Evolutionary conservation across 768 basidiomycete genomes (phyloP).

Genomic region (Termitomyces sp.): DNA sequence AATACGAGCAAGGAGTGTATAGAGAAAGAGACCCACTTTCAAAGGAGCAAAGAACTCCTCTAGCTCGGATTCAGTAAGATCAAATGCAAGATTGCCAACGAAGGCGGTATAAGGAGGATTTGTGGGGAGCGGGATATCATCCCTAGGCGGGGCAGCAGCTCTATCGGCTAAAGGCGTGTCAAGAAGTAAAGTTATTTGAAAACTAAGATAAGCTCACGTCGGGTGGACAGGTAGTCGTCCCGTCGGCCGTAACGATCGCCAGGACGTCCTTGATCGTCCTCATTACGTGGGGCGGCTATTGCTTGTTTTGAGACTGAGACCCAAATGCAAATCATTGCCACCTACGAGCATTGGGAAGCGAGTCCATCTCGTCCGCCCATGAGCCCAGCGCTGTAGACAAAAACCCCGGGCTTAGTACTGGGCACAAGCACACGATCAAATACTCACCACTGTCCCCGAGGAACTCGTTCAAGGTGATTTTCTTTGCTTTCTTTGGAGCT

Average conservation of each 20-base stretch:
- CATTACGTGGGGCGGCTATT: slow-evolving; percentile 63
- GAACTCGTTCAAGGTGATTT: slow-evolving; percentile 91
- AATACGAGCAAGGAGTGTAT: background rate
- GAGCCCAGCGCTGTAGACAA: slow-evolving; percentile 67
- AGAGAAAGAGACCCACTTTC: slow-evolving; percentile 37
- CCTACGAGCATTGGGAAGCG: slow-evolving; percentile 91
- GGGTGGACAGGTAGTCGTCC: slow-evolving; percentile 61
- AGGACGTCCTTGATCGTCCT: slow-evolving; percentile 54
- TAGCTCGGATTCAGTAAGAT: slow-evolving; percentile 80
- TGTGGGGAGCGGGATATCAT: slow-evolving; percentile 94
- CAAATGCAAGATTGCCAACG: slow-evolving; percentile 92
- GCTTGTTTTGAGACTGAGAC: slow-evolving; percentile 10
- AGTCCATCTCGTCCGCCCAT: slow-evolving; percentile 99
- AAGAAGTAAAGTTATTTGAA: background rate
- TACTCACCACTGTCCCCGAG: slow-evolving; percentile 78
- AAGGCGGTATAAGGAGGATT: slow-evolving; percentile 96
- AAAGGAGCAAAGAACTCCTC: slow-evolving; percentile 71
- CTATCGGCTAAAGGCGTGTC: slow-evolving; percentile 44
- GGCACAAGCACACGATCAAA: slow-evolving; percentile 12
- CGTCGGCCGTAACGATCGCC: slow-evolving; percentile 52
- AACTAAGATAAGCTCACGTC: slow-evolving; percentile 42
- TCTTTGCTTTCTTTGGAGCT: slow-evolving; percentile 93
- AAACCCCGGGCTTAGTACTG: slow-evolving; percentile 14
- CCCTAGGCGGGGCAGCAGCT: slow-evolving; percentile 53
- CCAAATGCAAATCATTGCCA: slow-evolving; percentile 14